Conservation (phyloP, 2,329 filamentous ascomycete species). For the Aspergillus novoparasiticus region DNA sequence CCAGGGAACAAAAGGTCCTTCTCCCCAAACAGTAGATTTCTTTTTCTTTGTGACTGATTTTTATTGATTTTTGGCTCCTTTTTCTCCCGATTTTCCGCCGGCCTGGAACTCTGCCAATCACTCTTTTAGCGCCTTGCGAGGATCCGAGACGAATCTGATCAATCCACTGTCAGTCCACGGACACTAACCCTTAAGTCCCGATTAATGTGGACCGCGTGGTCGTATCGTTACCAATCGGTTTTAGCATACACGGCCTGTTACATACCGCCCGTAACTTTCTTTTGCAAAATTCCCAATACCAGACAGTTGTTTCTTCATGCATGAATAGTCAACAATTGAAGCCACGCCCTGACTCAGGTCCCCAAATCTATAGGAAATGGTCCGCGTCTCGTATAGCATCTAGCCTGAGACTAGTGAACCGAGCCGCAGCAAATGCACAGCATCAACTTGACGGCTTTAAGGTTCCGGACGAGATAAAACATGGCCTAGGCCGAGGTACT, state of each 20-base stretch:
- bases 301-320: neutral
- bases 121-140: neutral
- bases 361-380: neutral
- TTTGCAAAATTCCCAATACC: neutral
- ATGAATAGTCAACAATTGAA: neutral
- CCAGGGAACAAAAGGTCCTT: neutral
- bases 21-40: neutral
- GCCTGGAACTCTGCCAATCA: constrained; percentile 22
- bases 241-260: neutral
- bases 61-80: neutral
- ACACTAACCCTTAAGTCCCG: constrained; percentile 10
- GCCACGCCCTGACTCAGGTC: neutral
- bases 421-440: neutral
- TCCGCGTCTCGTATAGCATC: neutral
- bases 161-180: constrained; percentile 8
- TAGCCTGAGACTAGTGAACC: neutral
- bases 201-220: neutral
- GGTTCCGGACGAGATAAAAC: neutral
- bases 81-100: constrained; percentile 4
- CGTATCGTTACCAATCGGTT: neutral
- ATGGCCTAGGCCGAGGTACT: neutral
- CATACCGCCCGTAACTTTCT: neutral
- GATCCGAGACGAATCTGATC: neutral
- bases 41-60: neutral
- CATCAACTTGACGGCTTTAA: neutral